Conservation (phyloP, 495 filamentous ascomycete genomes). For the Penicillium psychrofluorescens region DNA sequence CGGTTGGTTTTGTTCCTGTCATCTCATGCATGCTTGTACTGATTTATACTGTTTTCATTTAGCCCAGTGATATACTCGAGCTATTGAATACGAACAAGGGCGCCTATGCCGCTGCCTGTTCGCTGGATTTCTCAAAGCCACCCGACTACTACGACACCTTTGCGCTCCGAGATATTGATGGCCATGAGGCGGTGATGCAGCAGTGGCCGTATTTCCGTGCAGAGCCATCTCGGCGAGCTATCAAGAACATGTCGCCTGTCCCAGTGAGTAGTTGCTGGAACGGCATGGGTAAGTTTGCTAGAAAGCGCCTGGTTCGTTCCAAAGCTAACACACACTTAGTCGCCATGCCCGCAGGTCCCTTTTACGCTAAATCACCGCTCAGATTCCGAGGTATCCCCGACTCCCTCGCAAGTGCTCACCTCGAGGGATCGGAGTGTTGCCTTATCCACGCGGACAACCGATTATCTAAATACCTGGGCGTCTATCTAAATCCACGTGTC, state of each 20-base stretch:
- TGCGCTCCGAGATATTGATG: slow-evolving; percentile 65
- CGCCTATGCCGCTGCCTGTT: slow-evolving; percentile 73
- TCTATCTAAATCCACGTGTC: slow-evolving; percentile 73
- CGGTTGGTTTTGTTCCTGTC: slow-evolving; percentile 30
- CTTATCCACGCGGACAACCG: slow-evolving; percentile 73
- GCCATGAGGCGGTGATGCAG: slow-evolving; percentile 52
- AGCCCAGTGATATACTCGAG: slow-evolving; percentile 56
- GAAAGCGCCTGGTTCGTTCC: no score
- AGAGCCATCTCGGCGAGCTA: slow-evolving; percentile 47
- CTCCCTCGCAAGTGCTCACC: slow-evolving; percentile 54
- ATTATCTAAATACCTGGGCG: slow-evolving; percentile 44
- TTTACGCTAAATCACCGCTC: slow-evolving; percentile 39
- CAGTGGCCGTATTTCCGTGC: slow-evolving; percentile 77
- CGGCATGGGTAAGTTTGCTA: slow-evolving; percentile 48
- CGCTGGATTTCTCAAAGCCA: slow-evolving; percentile 66
- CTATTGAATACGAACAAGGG: slow-evolving; percentile 68
- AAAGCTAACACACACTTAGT: slow-evolving; percentile 24
- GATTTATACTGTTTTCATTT: not conserved
- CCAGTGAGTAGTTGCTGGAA: slow-evolving; percentile 81
- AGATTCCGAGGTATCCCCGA: slow-evolving; percentile 68
- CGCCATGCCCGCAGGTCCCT: slow-evolving; percentile 51
- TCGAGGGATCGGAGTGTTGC: slow-evolving; percentile 80
- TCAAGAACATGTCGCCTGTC: slow-evolving; percentile 48
- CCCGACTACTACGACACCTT: slow-evolving; percentile 78
- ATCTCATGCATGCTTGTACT: not conserved